These are phyloP conservation scores for Apostasia ramifera DNA, from an alignment of 106 monocot species.

Conservation along the genomic window DNA sequence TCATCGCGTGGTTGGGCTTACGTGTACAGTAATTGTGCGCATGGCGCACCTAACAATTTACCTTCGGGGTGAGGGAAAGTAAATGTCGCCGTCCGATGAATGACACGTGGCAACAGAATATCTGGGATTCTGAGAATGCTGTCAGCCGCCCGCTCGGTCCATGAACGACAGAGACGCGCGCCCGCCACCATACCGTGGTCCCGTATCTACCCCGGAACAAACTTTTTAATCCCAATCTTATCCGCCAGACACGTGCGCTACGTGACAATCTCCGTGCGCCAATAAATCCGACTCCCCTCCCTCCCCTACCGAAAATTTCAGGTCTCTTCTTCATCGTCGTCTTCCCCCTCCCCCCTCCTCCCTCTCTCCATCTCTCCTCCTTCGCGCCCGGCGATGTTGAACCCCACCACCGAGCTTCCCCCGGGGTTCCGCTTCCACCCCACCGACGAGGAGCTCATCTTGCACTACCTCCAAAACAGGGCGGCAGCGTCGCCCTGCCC, in stretches of 20 bases:
- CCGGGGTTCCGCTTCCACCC: slow-evolving; percentile 68
- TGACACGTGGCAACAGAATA: too few relatives aligned
- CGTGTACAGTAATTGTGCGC: too few relatives aligned
- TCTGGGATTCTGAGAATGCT: too few relatives aligned
- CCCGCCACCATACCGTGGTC: too few relatives aligned
- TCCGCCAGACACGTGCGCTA: slow-evolving; percentile 6
- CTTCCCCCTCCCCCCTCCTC: neutral
- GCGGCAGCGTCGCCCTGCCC: slow-evolving; percentile 36
- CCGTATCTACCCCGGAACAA: too few relatives aligned
- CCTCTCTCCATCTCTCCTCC: neutral
- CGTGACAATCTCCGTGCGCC: slow-evolving; percentile 24
- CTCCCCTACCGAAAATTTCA: slow-evolving; percentile 32
- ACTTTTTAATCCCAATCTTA: slow-evolving; percentile 6
- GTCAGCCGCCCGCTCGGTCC: too few relatives aligned
- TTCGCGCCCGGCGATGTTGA: slow-evolving; percentile 18
- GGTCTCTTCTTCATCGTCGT: neutral
- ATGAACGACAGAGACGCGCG: too few relatives aligned
- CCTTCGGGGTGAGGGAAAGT: too few relatives aligned
- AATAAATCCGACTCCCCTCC: slow-evolving; percentile 27
- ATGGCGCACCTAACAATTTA: too few relatives aligned
- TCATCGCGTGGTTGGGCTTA: too few relatives aligned
- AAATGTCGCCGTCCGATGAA: too few relatives aligned
- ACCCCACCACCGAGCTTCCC: slow-evolving; percentile 32
- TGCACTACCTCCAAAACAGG: slow-evolving; percentile 46
- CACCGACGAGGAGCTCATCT: slow-evolving; percentile 60